Evolutionary conservation across 2,329 filamentous ascomycete genomes (phyloP).

Genomic region (Fusarium nelsonii): DNA sequence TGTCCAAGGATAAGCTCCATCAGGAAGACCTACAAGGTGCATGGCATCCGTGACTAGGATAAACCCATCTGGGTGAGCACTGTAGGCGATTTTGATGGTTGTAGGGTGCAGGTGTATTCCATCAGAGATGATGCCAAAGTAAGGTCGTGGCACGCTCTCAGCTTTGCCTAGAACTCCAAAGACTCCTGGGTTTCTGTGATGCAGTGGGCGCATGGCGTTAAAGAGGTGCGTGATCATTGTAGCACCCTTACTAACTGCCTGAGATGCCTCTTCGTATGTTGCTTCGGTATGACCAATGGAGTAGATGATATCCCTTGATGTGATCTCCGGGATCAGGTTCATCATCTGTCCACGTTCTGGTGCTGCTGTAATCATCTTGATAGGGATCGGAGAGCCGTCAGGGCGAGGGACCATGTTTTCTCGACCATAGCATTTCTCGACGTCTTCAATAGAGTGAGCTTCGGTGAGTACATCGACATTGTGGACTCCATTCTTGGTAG

Average conservation of each 20-base stretch:
- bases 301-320: constrained; percentile 75
- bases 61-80: constrained; percentile 84
- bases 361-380: constrained; percentile 88
- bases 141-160: constrained; percentile 72
- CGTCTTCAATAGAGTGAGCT: constrained; percentile 72
- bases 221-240: constrained; percentile 94
- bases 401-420: constrained; percentile 68
- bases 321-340: constrained; percentile 74
- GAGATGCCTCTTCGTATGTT: constrained; percentile 83
- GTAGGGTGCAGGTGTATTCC: constrained; percentile 92
- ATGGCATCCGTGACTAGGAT: constrained; percentile 94
- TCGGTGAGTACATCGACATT: constrained; percentile 77
- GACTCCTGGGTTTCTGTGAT: constrained; percentile 91
- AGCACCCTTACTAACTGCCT: constrained; percentile 78
- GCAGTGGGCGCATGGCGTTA: constrained; percentile 92
- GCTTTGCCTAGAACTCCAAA: constrained; percentile 84
- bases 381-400: constrained; percentile 56
- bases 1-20: constrained; percentile 88
- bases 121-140: constrained; percentile 90
- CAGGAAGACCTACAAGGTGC: constrained; percentile 85
- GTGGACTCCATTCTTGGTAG: constrained; percentile 88
- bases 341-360: constrained; percentile 82
- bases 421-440: constrained; percentile 78
- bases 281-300: constrained; percentile 90
- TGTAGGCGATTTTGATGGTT: constrained; percentile 89